These are phyloP conservation scores for Hypomontagnella monticulosa DNA, from an alignment of 495 filamentous ascomycete species.

Conservation along the genomic window DNA sequence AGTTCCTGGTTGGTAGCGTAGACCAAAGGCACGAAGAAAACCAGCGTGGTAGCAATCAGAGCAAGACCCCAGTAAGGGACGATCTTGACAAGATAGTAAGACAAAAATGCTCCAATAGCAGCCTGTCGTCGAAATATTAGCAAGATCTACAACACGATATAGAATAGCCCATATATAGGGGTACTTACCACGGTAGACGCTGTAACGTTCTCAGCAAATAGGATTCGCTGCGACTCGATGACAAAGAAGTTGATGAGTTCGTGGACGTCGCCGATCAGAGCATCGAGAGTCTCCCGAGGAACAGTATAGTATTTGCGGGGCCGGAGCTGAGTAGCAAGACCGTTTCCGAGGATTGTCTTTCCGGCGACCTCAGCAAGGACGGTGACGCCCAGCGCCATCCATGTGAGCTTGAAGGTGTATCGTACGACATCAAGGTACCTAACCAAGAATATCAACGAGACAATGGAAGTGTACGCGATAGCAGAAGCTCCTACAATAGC, in stretches of 20 bases:
- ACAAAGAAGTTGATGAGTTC: slow-evolving; percentile 97
- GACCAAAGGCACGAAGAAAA: slow-evolving; percentile 87
- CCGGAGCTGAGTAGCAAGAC: slow-evolving; percentile 85
- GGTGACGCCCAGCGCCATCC: slow-evolving; percentile 70
- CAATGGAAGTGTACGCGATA: slow-evolving; percentile 77
- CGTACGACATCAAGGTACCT: slow-evolving; percentile 90
- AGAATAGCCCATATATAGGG: background rate
- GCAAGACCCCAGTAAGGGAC: slow-evolving; percentile 92
- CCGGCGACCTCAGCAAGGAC: slow-evolving; percentile 80
- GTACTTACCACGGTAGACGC: slow-evolving; percentile 80
- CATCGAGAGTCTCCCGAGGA: slow-evolving; percentile 82
- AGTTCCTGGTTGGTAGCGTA: slow-evolving; percentile 94
- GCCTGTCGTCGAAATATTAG: slow-evolving; percentile 63
- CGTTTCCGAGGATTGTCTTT: slow-evolving; percentile 76
- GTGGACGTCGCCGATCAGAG: slow-evolving; percentile 81
- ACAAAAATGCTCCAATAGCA: slow-evolving; percentile 80
- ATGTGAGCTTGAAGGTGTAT: slow-evolving; percentile 87
- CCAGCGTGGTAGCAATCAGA: slow-evolving; percentile 75
- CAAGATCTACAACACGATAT: background rate
- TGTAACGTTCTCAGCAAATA: slow-evolving; percentile 92
- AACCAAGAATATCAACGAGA: slow-evolving; percentile 85
- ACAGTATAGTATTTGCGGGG: slow-evolving; percentile 93
- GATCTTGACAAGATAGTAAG: slow-evolving; percentile 94
- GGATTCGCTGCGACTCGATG: slow-evolving; percentile 92
- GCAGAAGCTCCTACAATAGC: slow-evolving; percentile 74